phyloP scores from a whole-genome alignment of 164 flowering plant species.

The Cinnamomum chago region DNA sequence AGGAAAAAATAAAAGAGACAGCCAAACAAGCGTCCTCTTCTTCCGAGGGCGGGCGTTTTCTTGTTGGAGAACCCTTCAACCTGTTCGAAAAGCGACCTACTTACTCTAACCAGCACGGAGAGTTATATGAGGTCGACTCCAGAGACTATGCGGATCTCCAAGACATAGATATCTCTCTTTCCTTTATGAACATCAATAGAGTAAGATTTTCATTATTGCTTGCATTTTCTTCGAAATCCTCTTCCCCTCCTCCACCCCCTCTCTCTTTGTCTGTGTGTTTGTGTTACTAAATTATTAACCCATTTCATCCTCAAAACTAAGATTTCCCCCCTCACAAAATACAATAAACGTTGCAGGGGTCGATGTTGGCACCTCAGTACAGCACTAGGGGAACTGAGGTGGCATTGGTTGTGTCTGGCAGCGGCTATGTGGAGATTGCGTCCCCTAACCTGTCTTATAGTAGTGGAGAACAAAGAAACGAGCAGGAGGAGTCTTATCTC shows the following conservation, averaged over 20 bases:
- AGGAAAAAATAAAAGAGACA: constrained; percentile 38
- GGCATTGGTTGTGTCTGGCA: constrained; percentile 32
- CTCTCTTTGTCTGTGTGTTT: no score
- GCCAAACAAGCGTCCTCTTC: constrained; percentile 24
- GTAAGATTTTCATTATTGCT: constrained; percentile 17
- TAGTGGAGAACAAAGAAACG: constrained; percentile 3
- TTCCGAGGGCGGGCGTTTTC: constrained; percentile 24
- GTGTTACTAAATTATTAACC: no score
- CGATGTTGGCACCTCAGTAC: constrained; percentile 38
- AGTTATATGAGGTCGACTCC: constrained; percentile 23
- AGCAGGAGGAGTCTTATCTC: constrained; percentile 11
- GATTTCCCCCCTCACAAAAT: neutral
- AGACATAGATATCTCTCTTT: constrained; percentile 29
- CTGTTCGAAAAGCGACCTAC: constrained; percentile 25
- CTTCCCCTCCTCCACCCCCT: no score
- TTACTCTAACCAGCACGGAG: constrained; percentile 32
- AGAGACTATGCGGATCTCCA: constrained; percentile 26
- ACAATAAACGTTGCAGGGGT: constrained; percentile 18
- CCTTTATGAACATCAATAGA: constrained; percentile 28
- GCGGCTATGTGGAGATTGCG: constrained; percentile 41
- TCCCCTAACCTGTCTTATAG: constrained; percentile 35
- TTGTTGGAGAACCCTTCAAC: constrained; percentile 28
- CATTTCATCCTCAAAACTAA: no score
- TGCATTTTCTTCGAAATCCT: neutral
- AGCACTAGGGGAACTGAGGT: constrained; percentile 34